phyloP scores from a whole-genome alignment of 2,329 filamentous ascomycete species.

The Madurella mycetomatis region DNA sequence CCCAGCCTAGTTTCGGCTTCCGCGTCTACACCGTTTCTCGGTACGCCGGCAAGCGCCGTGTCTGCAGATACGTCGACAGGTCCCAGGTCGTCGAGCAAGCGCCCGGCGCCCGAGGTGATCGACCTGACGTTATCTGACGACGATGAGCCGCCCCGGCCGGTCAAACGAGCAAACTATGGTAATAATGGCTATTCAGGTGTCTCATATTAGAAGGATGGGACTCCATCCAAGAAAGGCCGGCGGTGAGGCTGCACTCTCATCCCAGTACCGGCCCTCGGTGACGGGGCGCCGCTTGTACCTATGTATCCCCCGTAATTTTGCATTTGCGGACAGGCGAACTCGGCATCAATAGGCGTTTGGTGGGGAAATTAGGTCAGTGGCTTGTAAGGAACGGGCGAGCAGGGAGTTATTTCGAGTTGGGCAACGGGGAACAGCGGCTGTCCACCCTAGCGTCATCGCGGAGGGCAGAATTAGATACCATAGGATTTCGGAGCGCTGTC shows the following conservation, averaged over 20 bases:
- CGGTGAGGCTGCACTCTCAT: background rate
- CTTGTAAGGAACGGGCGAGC: background rate
- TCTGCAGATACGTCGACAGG: conserved; percentile 37
- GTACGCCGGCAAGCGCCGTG: conserved; percentile 29
- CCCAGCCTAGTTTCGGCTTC: conserved; percentile 28
- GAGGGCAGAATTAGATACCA: background rate
- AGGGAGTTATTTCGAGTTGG: background rate
- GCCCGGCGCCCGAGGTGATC: conserved; percentile 50
- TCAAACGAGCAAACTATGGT: conserved; percentile 43
- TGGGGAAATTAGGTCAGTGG: background rate
- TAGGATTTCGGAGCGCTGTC: background rate
- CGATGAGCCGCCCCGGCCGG: conserved; percentile 44
- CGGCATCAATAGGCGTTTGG: conserved; percentile 10
- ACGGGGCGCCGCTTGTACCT: background rate
- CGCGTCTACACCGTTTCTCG: conserved; percentile 14
- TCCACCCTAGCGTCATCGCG: background rate
- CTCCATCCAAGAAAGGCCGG: conserved; percentile 1
- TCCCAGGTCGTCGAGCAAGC: conserved; percentile 40
- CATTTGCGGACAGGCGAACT: background rate
- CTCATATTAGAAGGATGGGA: conserved; percentile 8
- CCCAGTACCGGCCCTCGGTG: background rate
- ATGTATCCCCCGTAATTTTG: conserved; percentile 1
- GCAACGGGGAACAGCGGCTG: background rate
- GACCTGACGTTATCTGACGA: conserved; percentile 57
- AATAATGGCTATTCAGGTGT: conserved; percentile 5